Conservation (phyloP, 2,329 filamentous ascomycete species). For the Xylaria sp. region DNA sequence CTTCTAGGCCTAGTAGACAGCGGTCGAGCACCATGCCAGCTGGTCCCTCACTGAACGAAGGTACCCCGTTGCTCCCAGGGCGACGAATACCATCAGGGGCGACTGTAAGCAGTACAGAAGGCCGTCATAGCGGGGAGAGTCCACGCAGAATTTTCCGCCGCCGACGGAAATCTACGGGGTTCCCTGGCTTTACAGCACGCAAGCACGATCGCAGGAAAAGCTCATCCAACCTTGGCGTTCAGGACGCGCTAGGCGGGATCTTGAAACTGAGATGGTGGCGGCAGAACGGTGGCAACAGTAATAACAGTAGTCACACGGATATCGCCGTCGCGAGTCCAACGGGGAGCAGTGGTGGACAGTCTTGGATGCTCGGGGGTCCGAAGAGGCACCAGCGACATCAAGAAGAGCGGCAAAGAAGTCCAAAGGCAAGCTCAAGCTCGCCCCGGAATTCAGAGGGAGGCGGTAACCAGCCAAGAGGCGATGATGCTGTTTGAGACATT, state of each 20-base stretch:
- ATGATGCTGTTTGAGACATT: conserved; percentile 45
- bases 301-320: conserved; percentile 35
- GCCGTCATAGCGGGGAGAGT: conserved; percentile 34
- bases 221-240: conserved; percentile 52
- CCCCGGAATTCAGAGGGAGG: conserved; percentile 14
- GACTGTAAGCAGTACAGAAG: conserved; percentile 44
- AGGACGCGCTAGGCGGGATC: conserved; percentile 64
- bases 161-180: conserved; percentile 69
- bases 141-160: conserved; percentile 54
- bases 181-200: conserved; percentile 69
- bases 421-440: conserved; percentile 25
- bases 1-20: conserved; percentile 56
- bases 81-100: conserved; percentile 45
- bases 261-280: conserved; percentile 68
- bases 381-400: conserved; percentile 18
- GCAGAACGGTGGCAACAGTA: conserved; percentile 32
- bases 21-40: conserved; percentile 63
- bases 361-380: conserved; percentile 37
- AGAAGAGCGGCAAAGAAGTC: conserved; percentile 31
- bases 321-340: conserved; percentile 43
- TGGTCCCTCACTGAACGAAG: conserved; percentile 50
- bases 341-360: conserved; percentile 36
- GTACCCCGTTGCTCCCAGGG: conserved; percentile 53
- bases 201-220: conserved; percentile 54
- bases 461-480: conserved; percentile 39